Evolutionary conservation across 2,329 filamentous ascomycete species (phyloP), one percentile per base, ranked within the genome.

Genomic region (Aspergillus sp.): DNA sequence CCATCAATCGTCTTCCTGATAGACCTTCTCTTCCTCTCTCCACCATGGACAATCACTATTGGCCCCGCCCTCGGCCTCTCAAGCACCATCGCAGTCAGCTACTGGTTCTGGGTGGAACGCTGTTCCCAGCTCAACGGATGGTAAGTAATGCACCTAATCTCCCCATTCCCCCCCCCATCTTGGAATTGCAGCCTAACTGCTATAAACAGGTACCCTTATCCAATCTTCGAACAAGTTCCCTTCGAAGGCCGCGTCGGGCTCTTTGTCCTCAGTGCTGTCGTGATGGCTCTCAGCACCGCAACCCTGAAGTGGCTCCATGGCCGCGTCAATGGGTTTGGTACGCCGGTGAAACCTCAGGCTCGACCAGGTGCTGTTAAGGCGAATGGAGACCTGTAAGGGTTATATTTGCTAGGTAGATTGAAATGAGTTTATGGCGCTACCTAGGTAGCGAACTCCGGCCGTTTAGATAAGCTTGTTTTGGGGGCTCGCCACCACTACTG

Each of bases 151-250:
- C 77, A 5, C 17, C 37, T 23, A 25, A 21, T 4, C 17, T 7
- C 5, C 12, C 2, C 14, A 14, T 6, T n/a, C 0, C 0, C 19
- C 19, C 19, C 25, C 8, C 3, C n/a, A 9, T 27, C 4, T 21
- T 8, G 2, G 8, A 3, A 17, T 14, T n/a, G 11, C 41, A 5
- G 8, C 11, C 27, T 39, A 7, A 55, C 56, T 63, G 23, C 66
- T 51, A 39, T 73, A 8, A 15, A 7, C 65, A 89, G 87, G 80
- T 96, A 96, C 66, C 91, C 92, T 0, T 96, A 97, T 73, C 92
- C 93, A 1, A 82, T 96, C 25, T 93, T 97, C 62, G 87, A 81
- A 8, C 71, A 90, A 45, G 77, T 96, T 43, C 82, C 80, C 50
- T 89, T 86, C 0, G 70, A 77, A 49, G 87, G 91, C 68, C 84